Evolutionary conservation across 2,329 filamentous ascomycete species (phyloP).

Genomic region (Tolypocladium sp.): DNA sequence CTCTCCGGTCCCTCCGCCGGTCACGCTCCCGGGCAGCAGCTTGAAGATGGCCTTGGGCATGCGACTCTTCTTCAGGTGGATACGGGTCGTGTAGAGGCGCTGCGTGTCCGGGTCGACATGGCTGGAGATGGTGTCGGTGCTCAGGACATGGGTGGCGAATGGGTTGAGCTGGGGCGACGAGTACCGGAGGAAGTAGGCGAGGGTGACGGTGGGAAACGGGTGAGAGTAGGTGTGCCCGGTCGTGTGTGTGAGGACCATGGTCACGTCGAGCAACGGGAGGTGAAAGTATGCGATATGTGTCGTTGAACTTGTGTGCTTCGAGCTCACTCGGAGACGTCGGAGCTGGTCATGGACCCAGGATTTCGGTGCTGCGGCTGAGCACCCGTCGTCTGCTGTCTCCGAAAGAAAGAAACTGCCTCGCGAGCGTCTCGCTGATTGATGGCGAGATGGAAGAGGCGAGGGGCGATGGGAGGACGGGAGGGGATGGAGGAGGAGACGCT

Average conservation of each 20-base stretch:
- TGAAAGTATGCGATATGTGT: neutral
- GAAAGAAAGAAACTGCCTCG: neutral
- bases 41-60: constrained; percentile 68
- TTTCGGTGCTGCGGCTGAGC: constrained; percentile 4
- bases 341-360: constrained; percentile 11
- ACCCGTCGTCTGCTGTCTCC: neutral
- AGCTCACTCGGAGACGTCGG: constrained; percentile 13
- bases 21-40: constrained; percentile 60
- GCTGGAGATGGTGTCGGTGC: constrained; percentile 72
- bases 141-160: constrained; percentile 72
- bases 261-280: constrained; percentile 13
- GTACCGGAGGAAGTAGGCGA: constrained; percentile 85
- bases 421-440: constrained; percentile 1
- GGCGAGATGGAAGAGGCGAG: constrained; percentile 1
- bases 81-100: constrained; percentile 66
- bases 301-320: constrained; percentile 4
- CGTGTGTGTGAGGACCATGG: constrained; percentile 55
- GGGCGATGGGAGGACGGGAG: neutral
- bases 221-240: constrained; percentile 68
- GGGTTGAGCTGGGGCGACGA: constrained; percentile 63
- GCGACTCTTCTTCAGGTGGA: constrained; percentile 75
- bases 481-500: constrained; percentile 2
- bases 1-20: constrained; percentile 51
- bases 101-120: constrained; percentile 65
- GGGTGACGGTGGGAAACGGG: constrained; percentile 74